phyloP scores from a whole-genome alignment of 78 protist genomes.

The Speleostelium caveatum region DNA sequence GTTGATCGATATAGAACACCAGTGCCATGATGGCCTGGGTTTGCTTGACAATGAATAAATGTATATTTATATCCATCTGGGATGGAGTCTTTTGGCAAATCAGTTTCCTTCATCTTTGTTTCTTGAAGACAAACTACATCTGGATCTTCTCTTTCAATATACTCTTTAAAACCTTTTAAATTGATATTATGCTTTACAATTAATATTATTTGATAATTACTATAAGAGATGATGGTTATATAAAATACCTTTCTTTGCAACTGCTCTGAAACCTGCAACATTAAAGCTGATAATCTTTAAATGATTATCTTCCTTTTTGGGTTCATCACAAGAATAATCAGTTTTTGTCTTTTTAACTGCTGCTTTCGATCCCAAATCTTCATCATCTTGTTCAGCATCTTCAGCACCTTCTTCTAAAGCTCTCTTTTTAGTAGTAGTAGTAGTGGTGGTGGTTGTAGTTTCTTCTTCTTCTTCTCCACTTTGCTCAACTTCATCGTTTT shows the following conservation, averaged over 20 bases:
- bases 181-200: too few relatives aligned
- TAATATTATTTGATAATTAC: too few relatives aligned
- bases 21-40: slow-evolving; percentile 59
- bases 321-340: neutral
- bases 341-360: neutral
- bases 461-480: slow-evolving; percentile 5
- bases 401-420: neutral
- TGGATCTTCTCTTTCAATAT: slow-evolving; percentile 70
- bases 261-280: slow-evolving; percentile 81
- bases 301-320: slow-evolving; percentile 18
- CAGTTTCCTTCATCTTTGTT: slow-evolving; percentile 68
- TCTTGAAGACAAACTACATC: slow-evolving; percentile 87
- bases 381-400: slow-evolving; percentile 37
- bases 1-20: slow-evolving; percentile 24
- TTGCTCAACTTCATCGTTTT: slow-evolving; percentile 11
- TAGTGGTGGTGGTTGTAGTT: neutral
- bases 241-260: neutral
- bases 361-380: neutral
- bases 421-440: slow-evolving; percentile 12
- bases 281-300: slow-evolving; percentile 79
- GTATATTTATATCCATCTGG: slow-evolving; percentile 58
- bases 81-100: neutral
- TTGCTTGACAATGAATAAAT: slow-evolving; percentile 19
- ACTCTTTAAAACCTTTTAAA: slow-evolving; percentile 65
- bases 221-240: neutral